Conservation (phyloP, 441 rosid species). For the Flueggea neowawraea region DNA sequence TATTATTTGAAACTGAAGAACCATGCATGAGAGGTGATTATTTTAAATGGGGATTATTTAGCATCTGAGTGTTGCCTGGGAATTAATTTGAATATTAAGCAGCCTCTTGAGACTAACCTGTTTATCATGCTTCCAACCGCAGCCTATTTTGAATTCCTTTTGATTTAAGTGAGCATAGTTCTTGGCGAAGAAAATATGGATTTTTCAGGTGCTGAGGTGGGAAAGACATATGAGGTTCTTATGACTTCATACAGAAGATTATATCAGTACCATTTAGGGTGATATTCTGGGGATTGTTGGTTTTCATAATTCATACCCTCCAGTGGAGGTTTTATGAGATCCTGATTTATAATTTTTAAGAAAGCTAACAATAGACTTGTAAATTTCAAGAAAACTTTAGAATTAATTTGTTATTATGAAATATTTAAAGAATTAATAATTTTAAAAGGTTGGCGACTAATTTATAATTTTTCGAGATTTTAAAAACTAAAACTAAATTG, state of each 20-base stretch:
- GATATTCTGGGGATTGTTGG: slow-evolving; percentile 42
- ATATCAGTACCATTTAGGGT: slow-evolving; percentile 45
- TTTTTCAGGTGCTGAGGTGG: slow-evolving; percentile 33
- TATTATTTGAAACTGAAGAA: slow-evolving; percentile 38
- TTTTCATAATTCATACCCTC: slow-evolving; percentile 43
- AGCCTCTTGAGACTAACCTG: slow-evolving; percentile 34
- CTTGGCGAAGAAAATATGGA: slow-evolving; percentile 30
- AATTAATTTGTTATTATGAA: too few relatives aligned
- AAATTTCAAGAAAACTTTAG: too few relatives aligned
- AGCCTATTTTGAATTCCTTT: slow-evolving; percentile 46
- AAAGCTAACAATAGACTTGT: too few relatives aligned
- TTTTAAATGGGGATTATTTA: slow-evolving; percentile 46
- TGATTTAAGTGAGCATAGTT: slow-evolving; percentile 14
- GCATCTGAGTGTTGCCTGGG: slow-evolving; percentile 47
- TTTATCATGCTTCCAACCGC: slow-evolving; percentile 44
- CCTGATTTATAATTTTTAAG: too few relatives aligned
- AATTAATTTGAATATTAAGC: slow-evolving; percentile 37
- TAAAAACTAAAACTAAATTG: too few relatives aligned
- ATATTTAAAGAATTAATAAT: too few relatives aligned
- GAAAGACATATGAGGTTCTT: slow-evolving; percentile 45
- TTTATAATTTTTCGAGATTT: too few relatives aligned
- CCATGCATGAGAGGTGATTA: slow-evolving; percentile 37
- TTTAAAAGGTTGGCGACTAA: too few relatives aligned
- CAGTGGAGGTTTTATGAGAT: too few relatives aligned
- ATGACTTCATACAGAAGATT: slow-evolving; percentile 44